Base-by-base conservation (phyloP, 2,329 filamentous ascomycete species). In the Alternaria triticina region DNA sequence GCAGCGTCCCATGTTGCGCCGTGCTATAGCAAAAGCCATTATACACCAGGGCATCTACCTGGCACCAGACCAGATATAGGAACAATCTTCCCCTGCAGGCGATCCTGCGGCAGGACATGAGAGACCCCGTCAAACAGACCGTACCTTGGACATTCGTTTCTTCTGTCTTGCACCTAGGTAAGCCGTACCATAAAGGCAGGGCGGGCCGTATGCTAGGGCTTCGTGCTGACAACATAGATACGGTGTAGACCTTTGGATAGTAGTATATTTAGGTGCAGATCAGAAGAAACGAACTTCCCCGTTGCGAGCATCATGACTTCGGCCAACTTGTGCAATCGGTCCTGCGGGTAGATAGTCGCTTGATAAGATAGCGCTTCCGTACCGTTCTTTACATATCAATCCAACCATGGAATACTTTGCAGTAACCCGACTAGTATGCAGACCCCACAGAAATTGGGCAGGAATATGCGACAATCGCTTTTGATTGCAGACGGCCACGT, bases 21-120 rank as follows among this genome's bases (percentile, higher is more conserved):
- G n/a, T 23, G 54, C 59, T 61, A 58, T 61, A 61, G 36, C 54
- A 61, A 59, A 33, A 49, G 23, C 28, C 56, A 59, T 54, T 59
- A 59, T 59, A 59, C 55, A 44, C 23, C 15, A 59, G 36, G 33
- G 20, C 55, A 47, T 43, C 15, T 6, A 17, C 43, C 15, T 13
- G 7, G 22, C 50, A 43, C 51, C 49, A 54, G 40, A 20, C 62
- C 64, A 22, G 15, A 46, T 46, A 54, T 13, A 54, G 57, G 49
- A 51, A 43, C 25, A 56, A 50, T 59, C 47, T 57, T 61, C 44
- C 36, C 57, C 40, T 65, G 59, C 59, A 51, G 36, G 30, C 43
- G 47, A 23, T 52, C 40, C 47, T 51, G 55, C 25, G 9, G 30
- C 36, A 52, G 30, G 30, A 52, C 20, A 52, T 52, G 22, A 40